phyloP scores from a whole-genome alignment of 2,329 filamentous ascomycete genomes.

The Pseudogymnoascus sp. region DNA sequence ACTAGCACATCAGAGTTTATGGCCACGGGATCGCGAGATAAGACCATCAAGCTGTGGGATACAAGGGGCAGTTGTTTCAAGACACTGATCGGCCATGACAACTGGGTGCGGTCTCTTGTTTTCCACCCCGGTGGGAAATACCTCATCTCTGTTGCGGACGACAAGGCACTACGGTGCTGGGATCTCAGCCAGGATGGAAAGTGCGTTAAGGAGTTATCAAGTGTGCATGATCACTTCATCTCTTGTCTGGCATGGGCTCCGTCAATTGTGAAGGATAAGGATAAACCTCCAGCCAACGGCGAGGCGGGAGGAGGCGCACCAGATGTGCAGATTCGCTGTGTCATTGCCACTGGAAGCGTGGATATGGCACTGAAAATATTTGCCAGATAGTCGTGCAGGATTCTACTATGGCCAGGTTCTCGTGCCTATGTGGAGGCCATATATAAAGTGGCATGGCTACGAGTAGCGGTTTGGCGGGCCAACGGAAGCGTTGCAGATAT shows the following conservation, averaged over 20 bases:
- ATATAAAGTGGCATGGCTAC: neutral
- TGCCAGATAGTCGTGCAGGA: constrained; percentile 36
- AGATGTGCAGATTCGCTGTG: constrained; percentile 64
- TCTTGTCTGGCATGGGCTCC: constrained; percentile 86
- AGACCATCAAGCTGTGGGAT: constrained; percentile 87
- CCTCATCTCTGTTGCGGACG: constrained; percentile 76
- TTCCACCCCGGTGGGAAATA: constrained; percentile 94
- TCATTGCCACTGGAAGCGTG: constrained; percentile 82
- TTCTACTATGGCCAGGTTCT: neutral
- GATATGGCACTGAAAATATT: constrained; percentile 76
- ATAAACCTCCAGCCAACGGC: constrained; percentile 32
- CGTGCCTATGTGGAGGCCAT: neutral
- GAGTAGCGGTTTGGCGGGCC: neutral
- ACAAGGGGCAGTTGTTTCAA: constrained; percentile 76
- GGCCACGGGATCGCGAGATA: constrained; percentile 83
- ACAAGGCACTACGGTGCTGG: constrained; percentile 92
- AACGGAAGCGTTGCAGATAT: neutral
- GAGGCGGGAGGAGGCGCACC: constrained; percentile 37
- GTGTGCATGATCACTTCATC: constrained; percentile 78
- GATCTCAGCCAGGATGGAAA: constrained; percentile 85
- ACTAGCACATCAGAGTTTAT: constrained; percentile 78
- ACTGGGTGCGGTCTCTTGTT: constrained; percentile 80
- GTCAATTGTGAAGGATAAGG: constrained; percentile 56
- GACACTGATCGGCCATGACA: constrained; percentile 81
- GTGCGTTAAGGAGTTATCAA: constrained; percentile 74